Evolutionary conservation across 2,329 filamentous ascomycete species (phyloP).

Genomic region (Nothomitra cinnamomea): DNA sequence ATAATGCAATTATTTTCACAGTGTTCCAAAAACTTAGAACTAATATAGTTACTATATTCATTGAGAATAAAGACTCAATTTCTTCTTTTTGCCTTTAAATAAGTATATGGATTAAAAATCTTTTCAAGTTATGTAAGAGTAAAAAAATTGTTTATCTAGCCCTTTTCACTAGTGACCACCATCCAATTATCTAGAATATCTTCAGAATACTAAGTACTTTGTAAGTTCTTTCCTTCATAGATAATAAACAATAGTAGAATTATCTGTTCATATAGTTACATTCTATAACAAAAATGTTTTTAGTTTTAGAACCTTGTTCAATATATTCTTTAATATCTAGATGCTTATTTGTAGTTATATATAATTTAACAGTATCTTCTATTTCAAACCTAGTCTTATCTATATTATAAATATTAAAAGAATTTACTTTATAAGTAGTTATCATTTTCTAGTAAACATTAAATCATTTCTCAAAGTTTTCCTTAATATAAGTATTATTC

Average conservation of each 20-base stretch:
- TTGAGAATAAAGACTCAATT: slow-evolving; percentile 7
- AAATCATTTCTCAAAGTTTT: too few relatives aligned
- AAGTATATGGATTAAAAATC: slow-evolving; percentile 7
- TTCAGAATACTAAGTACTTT: too few relatives aligned
- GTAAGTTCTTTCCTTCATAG: not conserved
- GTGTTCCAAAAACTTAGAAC: slow-evolving; percentile 4
- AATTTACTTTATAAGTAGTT: slow-evolving; percentile 7
- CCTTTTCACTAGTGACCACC: slow-evolving; percentile 7
- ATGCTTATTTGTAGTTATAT: slow-evolving; percentile 2
- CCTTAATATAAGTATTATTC: not conserved
- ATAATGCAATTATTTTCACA: not conserved
- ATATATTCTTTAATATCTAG: not conserved
- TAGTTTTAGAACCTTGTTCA: not conserved
- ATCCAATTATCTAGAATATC: not conserved
- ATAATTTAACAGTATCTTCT: not conserved
- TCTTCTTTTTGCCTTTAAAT: not conserved
- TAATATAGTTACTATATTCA: slow-evolving; percentile 8
- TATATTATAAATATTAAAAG: slow-evolving; percentile 9
- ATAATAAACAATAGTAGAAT: slow-evolving; percentile 4
- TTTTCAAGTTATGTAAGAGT: slow-evolving; percentile 4
- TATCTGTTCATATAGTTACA: slow-evolving; percentile 7
- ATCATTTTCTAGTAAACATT: not conserved
- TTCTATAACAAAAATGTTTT: slow-evolving; percentile 11
- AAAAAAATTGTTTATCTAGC: slow-evolving; percentile 12
- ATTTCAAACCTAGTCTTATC: slow-evolving; percentile 9